Evolutionary conservation across 495 filamentous ascomycete genomes (phyloP), one percentile per base, ranked within the genome.

Genomic region (Usnea hakonensis): DNA sequence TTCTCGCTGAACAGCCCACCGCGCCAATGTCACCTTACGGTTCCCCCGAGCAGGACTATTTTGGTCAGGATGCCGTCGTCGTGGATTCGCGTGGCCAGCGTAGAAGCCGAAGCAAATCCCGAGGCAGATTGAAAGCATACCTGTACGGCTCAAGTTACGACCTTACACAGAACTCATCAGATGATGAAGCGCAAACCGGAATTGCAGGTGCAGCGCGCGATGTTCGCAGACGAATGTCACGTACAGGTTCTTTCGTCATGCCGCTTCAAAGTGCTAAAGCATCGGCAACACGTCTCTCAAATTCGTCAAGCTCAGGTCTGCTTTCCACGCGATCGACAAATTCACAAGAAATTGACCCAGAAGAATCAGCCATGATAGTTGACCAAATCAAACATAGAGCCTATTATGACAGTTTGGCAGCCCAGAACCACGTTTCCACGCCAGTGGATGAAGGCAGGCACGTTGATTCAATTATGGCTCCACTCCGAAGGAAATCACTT

Each of bases 401-500:
- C 8, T 63, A 63, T 33, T 56, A 58, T 32, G 68, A 70, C 54
- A 58, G 60, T 28, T 23, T 70, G 10, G 68, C 66, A 2, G 68
- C 68, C 52, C 54, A 66, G 19, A 68, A 70, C 46, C 68, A 70
- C 23, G 48, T 66, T 17, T 56, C 61, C 26, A 57, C 65, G 19
- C 64, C 68, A 5, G 52, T 64, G 7, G 66, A 68, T 40, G 70
- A 71, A 44, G 68, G 69, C 48, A 67, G 44, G 41, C 64, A 70
- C 44, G 58, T 63, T n/a, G 68, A 66, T 36, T 70, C 65, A 7
- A 36, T 64, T 17, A 75, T 74, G 58, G 75, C 77, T 33, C 66
- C 78, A 33, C 78, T 77, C 32, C 76, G 79, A 50, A 72, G 79
- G 32, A 74, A 77, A 23, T 82, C 79, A 28, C 69, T 81, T 11